A percentile compares a stretch with the other conserved stretches of the same genome.
Evolutionary conservation across 306 rosid genomes (phyloP).

Genomic region (Delonix regia): DNA sequence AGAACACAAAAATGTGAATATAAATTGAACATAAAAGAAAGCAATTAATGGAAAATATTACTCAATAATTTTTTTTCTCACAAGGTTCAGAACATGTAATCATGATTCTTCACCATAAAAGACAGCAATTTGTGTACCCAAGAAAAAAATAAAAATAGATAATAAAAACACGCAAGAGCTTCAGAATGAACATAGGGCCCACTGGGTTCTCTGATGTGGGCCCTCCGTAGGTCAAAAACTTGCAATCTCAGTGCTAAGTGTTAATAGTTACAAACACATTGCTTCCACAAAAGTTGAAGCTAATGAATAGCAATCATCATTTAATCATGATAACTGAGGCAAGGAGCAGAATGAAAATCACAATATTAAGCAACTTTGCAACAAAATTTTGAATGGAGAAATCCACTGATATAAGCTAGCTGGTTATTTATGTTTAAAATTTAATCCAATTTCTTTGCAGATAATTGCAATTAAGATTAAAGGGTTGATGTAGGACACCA

Average conservation of each 20-base stretch:
- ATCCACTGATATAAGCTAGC: neutral
- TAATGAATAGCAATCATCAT: neutral
- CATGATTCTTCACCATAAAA: constrained; percentile 20
- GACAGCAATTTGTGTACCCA: neutral
- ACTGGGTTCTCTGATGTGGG: too few relatives aligned
- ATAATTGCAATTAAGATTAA: neutral
- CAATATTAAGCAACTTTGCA: neutral
- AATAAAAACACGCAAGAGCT: too few relatives aligned
- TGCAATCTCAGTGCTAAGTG: too few relatives aligned
- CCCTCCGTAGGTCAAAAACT: too few relatives aligned
- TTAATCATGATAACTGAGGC: neutral
- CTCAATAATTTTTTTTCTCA: neutral
- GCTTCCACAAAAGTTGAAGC: neutral
- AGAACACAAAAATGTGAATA: constrained; percentile 33
- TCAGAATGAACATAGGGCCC: too few relatives aligned
- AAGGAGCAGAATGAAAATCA: neutral
- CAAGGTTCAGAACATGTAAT: neutral
- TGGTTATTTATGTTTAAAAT: neutral
- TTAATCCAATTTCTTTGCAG: neutral
- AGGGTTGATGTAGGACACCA: too few relatives aligned
- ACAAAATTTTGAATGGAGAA: neutral
- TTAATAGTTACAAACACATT: neutral
- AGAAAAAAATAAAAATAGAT: too few relatives aligned
- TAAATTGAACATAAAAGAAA: constrained; percentile 23
- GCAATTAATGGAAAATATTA: neutral